Base-by-base conservation (phyloP, 768 basidiomycete species). In the Pleurotus giganteus region DNA sequence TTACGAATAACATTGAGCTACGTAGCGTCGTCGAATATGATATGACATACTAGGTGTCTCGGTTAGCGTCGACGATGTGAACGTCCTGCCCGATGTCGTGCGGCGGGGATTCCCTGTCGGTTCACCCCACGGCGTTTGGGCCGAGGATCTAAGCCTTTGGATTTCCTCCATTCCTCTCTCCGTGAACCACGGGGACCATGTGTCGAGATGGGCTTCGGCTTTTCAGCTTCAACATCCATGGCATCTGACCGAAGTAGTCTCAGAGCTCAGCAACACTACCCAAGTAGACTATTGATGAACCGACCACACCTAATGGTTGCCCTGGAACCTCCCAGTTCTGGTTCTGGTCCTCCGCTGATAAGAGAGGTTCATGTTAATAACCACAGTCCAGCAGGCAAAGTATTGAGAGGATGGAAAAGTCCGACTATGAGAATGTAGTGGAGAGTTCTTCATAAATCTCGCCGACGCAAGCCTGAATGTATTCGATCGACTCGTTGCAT, bases 141-240 rank as follows among this genome's bases (percentile, higher is more conserved):
- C 59, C 80, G 66, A 23, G 83, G 70, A 6, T 73, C 64, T 68
- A 90, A 63, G 27, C 93, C 93, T 66, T 93, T 95, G 21, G 91
- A 86, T 54, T 71, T 72, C 65, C 91, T 75, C 93, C 93, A 95
- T 60, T 84, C 77, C 66, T 93, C 92, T 58, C 89, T 77, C 57
- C 93, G 75, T 45, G 89, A 88, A 47, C 78, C 74, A 28, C 91
- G 83, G 2, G 86, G 80, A 11, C 92, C 93, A 62, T 94, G 90
- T 2, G 93, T 95, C 7, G 92, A 94, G 58, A 94, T 76, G 19
- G 65, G 67, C 46, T 66, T 66, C 3, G 71, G 49, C 55, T 61
- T 60, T 43, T 69, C 68, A 23, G 68, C 53, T n/a, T 90, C 86
- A 37, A 85, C 63, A 50, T 74, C 71, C 84, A 86, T 87, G 3